A percentile compares a stretch with the other conserved stretches of the same genome.
These are phyloP conservation scores for Cardamine chenopodiifolia DNA, from an alignment of 345 rosid genomes.

Conservation along the genomic window DNA sequence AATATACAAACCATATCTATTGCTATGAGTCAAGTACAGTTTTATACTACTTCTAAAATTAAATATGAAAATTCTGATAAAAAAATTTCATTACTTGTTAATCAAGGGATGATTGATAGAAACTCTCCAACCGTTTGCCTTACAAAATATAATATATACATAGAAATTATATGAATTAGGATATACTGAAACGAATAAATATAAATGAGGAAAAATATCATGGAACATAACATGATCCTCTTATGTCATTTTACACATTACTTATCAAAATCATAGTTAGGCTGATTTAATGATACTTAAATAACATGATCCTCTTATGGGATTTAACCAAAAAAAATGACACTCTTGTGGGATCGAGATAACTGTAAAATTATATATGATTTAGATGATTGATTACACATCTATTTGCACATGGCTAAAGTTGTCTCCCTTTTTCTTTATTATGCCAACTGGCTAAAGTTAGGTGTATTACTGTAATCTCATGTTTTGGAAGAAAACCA, in stretches of 20 bases:
- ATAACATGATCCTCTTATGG: background rate
- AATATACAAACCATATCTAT: background rate
- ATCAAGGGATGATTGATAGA: background rate
- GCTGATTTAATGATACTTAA: constrained; percentile 14
- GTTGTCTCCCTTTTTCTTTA: constrained; percentile 11
- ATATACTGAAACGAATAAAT: background rate
- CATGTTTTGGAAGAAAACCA: background rate
- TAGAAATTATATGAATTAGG: background rate
- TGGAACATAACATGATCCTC: too few relatives aligned
- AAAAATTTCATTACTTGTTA: background rate
- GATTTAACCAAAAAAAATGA: background rate
- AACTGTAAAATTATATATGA: constrained; percentile 11
- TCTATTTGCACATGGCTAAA: constrained; percentile 37
- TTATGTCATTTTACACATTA: constrained; percentile 21
- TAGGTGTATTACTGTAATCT: constrained; percentile 1
- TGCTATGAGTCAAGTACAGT: background rate
- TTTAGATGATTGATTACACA: constrained; percentile 18
- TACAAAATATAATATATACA: background rate
- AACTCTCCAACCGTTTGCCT: background rate
- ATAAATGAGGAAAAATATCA: background rate
- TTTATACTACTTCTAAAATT: background rate
- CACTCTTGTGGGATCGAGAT: background rate
- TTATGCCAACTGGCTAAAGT: constrained; percentile 31
- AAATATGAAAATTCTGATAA: background rate
- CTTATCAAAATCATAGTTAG: background rate